A percentile compares a stretch with the other conserved stretches of the same genome.
Evolutionary conservation across 371 early-diverging fungal species (phyloP).

Genomic region (Mortierella sp.): DNA sequence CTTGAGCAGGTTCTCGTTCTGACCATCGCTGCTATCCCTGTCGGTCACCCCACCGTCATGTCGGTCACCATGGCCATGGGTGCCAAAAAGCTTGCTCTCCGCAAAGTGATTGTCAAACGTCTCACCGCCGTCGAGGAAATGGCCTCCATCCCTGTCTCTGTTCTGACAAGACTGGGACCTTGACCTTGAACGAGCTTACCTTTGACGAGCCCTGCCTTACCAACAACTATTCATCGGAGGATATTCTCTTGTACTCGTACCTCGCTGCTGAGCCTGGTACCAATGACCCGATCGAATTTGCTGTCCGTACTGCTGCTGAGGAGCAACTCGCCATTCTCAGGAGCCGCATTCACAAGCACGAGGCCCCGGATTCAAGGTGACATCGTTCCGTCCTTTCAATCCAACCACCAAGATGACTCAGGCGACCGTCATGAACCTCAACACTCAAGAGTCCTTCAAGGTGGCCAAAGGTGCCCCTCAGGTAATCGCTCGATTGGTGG

Average conservation of each 20-base stretch:
- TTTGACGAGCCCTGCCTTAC: conserved; percentile 89
- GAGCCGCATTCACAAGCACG: conserved; percentile 62
- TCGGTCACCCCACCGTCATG: conserved; percentile 95
- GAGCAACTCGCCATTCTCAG: conserved; percentile 77
- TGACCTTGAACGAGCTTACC: conserved; percentile 93
- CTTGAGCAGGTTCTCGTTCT: conserved; percentile 88
- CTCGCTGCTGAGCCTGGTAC: conserved; percentile 91
- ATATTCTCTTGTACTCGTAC: conserved; percentile 85
- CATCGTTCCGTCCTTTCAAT: conserved; percentile 90
- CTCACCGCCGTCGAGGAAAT: conserved; percentile 95
- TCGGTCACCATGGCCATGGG: conserved; percentile 98
- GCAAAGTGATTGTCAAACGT: conserved; percentile 95
- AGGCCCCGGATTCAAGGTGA: conserved; percentile 86
- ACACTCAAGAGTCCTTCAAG: conserved; percentile 76
- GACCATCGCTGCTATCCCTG: conserved; percentile 97
- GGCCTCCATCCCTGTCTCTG: conserved; percentile 92
- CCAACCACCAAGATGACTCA: conserved; percentile 90
- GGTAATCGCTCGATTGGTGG: conserved; percentile 84
- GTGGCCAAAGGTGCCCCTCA: conserved; percentile 97
- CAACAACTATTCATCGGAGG: conserved; percentile 76
- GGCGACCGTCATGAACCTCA: conserved; percentile 79
- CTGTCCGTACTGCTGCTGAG: conserved; percentile 87
- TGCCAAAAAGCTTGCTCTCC: conserved; percentile 89
- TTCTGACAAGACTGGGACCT: conserved; percentile 98
- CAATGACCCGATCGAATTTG: conserved; percentile 91